phyloP scores from a whole-genome alignment of 148 eudicot genomes.

The Euryodendron excelsum region DNA sequence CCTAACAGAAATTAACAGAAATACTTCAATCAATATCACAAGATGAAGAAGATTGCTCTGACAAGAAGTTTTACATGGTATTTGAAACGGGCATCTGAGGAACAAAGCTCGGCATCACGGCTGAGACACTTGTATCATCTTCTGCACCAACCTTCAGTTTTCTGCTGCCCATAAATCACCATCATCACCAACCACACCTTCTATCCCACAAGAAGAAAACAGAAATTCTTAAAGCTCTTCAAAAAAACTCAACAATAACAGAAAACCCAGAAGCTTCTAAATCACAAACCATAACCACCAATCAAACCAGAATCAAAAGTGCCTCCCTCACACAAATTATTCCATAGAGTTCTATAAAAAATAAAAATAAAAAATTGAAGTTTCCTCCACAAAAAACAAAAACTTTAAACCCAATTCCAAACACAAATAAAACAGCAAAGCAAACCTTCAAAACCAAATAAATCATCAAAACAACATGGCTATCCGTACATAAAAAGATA shows the following conservation, averaged over 20 bases:
- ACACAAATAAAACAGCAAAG: not conserved
- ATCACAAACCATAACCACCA: not conserved
- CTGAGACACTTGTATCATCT: conserved; percentile 32
- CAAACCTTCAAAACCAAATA: not conserved
- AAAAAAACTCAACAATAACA: not conserved
- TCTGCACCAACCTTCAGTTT: conserved; percentile 23
- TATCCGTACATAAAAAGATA: not conserved
- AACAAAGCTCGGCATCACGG: conserved; percentile 45
- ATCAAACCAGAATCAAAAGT: not conserved
- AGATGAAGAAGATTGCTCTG: not conserved
- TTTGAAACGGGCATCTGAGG: conserved; percentile 34
- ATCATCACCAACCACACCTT: not conserved
- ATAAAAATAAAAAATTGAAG: not conserved
- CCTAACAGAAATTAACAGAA: not conserved
- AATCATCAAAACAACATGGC: not conserved
- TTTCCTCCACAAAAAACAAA: not conserved
- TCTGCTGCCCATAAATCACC: conserved; percentile 35
- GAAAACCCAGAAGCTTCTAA: not conserved
- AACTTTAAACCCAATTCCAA: not conserved
- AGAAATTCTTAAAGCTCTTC: not conserved
- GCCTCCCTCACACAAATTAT: not conserved
- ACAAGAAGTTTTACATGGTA: conserved; percentile 32
- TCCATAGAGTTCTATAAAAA: not conserved
- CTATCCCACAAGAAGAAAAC: not conserved
- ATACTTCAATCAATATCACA: not conserved